Percentiles rank a stretch among this genome's conserved stretches.
phyloP scores from a whole-genome alignment of 305 asterid genomes.

The Fraxinus floribunda region DNA sequence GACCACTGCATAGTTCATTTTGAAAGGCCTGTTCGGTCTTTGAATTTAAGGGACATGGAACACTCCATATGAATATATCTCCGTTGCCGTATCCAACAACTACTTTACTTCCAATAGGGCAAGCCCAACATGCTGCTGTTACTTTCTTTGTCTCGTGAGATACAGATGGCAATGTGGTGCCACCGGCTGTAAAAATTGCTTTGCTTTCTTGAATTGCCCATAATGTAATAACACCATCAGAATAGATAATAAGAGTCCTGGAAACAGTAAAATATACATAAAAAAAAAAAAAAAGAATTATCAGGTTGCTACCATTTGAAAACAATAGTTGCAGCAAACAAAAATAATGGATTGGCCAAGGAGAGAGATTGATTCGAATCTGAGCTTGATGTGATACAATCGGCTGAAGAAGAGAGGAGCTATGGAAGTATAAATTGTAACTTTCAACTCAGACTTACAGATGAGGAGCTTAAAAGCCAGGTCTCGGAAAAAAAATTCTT shows the following conservation, averaged over 20 bases:
- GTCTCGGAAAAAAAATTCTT: neutral
- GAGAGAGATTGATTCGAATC: neutral
- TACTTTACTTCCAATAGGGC: constrained; percentile 74
- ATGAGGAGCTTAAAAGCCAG: neutral
- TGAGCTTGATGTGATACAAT: neutral
- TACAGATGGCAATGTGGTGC: constrained; percentile 41
- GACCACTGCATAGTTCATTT: constrained; percentile 37
- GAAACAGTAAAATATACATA: constrained; percentile 15
- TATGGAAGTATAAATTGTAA: neutral
- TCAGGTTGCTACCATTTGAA: neutral
- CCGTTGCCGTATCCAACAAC: constrained; percentile 89
- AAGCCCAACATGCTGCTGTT: constrained; percentile 90
- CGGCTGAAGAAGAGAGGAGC: neutral
- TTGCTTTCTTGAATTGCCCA: constrained; percentile 85
- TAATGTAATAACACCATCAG: constrained; percentile 62
- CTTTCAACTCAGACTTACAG: neutral
- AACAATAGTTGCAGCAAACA: neutral
- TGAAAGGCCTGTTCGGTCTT: constrained; percentile 35
- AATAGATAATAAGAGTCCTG: constrained; percentile 70
- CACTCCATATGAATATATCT: constrained; percentile 72
- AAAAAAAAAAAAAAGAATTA: neutral
- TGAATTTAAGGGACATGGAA: constrained; percentile 48
- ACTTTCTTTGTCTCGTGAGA: constrained; percentile 69
- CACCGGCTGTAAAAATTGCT: constrained; percentile 45
- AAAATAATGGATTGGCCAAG: neutral